Conservation (phyloP, 305 asterid species). For the Salvia sclarea region DNA sequence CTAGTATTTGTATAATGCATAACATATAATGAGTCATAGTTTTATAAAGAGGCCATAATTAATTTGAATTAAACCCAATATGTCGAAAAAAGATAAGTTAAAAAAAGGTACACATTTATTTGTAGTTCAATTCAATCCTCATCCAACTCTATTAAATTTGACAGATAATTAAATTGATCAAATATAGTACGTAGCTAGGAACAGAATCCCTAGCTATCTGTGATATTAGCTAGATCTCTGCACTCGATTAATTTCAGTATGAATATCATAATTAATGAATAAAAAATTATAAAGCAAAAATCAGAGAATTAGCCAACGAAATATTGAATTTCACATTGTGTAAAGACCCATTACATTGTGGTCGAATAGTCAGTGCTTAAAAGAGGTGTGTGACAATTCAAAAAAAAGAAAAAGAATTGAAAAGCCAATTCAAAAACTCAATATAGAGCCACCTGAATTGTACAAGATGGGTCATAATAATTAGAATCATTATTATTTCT, state of each 20-base stretch:
- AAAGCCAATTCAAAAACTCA: slow-evolving; percentile 42
- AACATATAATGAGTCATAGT: no score
- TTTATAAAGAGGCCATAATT: no score
- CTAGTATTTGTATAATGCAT: no score
- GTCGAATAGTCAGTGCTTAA: neutral
- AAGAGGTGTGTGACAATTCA: slow-evolving; percentile 47
- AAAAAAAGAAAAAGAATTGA: slow-evolving; percentile 32
- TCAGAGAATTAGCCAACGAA: neutral
- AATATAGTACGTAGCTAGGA: neutral
- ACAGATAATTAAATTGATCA: neutral
- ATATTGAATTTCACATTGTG: slow-evolving; percentile 23
- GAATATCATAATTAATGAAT: neutral
- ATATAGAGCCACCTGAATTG: slow-evolving; percentile 32
- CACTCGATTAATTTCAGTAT: neutral
- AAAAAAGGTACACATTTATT: neutral
- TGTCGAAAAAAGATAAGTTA: neutral
- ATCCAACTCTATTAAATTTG: neutral
- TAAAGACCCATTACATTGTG: slow-evolving; percentile 30
- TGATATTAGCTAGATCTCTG: neutral
- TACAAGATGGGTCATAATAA: slow-evolving; percentile 36
- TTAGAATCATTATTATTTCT: slow-evolving; percentile 37
- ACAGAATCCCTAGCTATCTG: neutral
- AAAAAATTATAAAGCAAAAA: neutral
- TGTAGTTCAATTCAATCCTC: neutral
- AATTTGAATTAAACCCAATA: neutral